Evolutionary conservation across 208 protist genomes (phyloP).

Genomic region (Blechomonas ayalai): DNA sequence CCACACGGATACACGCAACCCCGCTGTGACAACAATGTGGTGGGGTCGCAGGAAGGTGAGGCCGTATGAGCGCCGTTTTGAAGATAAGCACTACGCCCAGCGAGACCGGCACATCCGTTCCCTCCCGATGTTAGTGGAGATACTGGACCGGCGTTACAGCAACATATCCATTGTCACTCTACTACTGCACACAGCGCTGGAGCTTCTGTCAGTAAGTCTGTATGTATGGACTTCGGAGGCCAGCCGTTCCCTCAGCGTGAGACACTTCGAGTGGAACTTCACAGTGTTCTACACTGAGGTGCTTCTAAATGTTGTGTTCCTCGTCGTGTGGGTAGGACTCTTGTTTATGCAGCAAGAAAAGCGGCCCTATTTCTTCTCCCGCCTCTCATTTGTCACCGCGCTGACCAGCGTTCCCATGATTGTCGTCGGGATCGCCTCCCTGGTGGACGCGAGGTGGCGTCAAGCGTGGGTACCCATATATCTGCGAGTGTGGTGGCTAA

Average conservation of each 20-base stretch:
- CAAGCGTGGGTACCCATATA: constrained; percentile 76
- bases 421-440: constrained; percentile 46
- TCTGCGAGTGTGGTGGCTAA: constrained; percentile 76
- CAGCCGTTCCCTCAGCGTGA: constrained; percentile 13
- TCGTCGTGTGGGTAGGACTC: constrained; percentile 52
- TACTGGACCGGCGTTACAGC: constrained; percentile 56
- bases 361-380: constrained; percentile 46
- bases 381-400: constrained; percentile 54
- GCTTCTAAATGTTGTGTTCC: constrained; percentile 67
- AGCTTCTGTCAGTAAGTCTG: constrained; percentile 41
- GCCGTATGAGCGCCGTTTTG: too few species aligned
- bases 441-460: constrained; percentile 32
- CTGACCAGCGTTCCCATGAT: constrained; percentile 80
- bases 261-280: constrained; percentile 43
- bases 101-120: constrained; percentile 24
- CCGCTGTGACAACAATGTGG: too few species aligned
- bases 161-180: constrained; percentile 53
- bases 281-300: constrained; percentile 52
- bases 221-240: constrained; percentile 69
- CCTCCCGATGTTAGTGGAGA: constrained; percentile 52
- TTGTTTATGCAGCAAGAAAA: constrained; percentile 69
- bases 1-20: too few species aligned
- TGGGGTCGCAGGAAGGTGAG: too few species aligned
- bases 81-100: constrained; percentile 35
- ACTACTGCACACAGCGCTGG: constrained; percentile 45